phyloP scores from a whole-genome alignment of 163 green algal genomes.

The Scenedesmus sp. region DNA sequence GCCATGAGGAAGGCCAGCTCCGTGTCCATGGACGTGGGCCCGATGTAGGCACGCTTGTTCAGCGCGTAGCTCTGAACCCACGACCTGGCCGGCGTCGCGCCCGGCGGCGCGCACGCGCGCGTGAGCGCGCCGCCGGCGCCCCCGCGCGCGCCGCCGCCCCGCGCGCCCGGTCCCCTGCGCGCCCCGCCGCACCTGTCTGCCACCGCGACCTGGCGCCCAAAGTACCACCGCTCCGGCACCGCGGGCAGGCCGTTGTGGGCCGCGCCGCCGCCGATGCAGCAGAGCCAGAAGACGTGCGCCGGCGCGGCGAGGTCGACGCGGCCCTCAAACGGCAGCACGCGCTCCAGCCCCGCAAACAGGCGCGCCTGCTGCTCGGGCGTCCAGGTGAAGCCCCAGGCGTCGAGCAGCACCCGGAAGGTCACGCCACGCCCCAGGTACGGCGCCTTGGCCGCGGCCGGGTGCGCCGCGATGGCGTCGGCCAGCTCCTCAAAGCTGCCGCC shows the following conservation, averaged over 20 bases:
- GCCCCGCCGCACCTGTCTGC: constrained; percentile 43
- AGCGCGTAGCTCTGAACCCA: constrained; percentile 21
- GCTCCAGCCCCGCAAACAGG: constrained; percentile 55
- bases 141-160: too few relatives aligned
- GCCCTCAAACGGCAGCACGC: constrained; percentile 65
- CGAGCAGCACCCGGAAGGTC: constrained; percentile 69
- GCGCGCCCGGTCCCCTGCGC: too few relatives aligned
- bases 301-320: constrained; percentile 6
- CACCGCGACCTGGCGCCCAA: constrained; percentile 73
- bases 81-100: constrained; percentile 15
- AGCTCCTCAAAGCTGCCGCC: constrained; percentile 74
- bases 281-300: constrained; percentile 31
- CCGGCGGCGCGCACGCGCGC: too few relatives aligned
- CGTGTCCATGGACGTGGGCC: constrained; percentile 96
- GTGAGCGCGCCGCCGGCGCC: too few relatives aligned
- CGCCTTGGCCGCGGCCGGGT: constrained; percentile 42
- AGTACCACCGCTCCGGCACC: constrained; percentile 63
- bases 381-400: constrained; percentile 61
- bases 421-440: constrained; percentile 47
- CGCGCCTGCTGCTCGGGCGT: constrained; percentile 63
- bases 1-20: constrained; percentile 97
- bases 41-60: constrained; percentile 84
- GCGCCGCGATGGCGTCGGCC: constrained; percentile 35
- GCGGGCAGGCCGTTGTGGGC: constrained; percentile 20
- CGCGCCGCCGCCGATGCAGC: neutral